Percentiles rank a stretch among this genome's conserved stretches.
Conservation (phyloP, 2,329 filamentous ascomycete genomes). For the Albophoma yamanashiensis region DNA sequence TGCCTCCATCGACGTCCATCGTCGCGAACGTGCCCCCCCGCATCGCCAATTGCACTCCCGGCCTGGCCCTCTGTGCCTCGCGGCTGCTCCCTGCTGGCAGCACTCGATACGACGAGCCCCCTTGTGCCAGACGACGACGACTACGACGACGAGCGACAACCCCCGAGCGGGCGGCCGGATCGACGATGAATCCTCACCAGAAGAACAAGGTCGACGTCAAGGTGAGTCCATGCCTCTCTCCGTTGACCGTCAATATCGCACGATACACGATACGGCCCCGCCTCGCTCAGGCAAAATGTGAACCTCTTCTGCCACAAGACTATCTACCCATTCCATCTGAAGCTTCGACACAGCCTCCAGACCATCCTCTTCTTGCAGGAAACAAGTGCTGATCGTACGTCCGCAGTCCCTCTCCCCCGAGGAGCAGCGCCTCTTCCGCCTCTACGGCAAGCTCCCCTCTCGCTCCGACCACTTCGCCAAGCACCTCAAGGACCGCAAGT, state of each 20-base stretch:
- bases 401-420: constrained; percentile 78
- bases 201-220: constrained; percentile 97
- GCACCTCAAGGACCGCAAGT: constrained; percentile 98
- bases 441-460: constrained; percentile 96
- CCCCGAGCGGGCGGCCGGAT: not conserved
- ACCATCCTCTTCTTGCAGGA: not conserved
- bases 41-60: not conserved
- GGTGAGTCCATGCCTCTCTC: constrained; percentile 44
- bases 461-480: constrained; percentile 96
- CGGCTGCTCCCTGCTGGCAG: not conserved
- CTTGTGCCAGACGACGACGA: not conserved
- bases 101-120: not conserved
- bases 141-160: not conserved
- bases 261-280: not conserved
- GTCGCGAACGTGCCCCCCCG: not conserved
- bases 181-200: constrained; percentile 84
- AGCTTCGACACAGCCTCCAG: not conserved
- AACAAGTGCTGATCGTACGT: not conserved
- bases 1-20: not conserved
- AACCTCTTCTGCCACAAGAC: not conserved
- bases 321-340: not conserved
- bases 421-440: constrained; percentile 90
- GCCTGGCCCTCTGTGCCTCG: not conserved
- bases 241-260: not conserved
- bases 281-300: not conserved